phyloP scores from a whole-genome alignment of 2,329 filamentous ascomycete species.

The Tolypocladium pustulatum region DNA sequence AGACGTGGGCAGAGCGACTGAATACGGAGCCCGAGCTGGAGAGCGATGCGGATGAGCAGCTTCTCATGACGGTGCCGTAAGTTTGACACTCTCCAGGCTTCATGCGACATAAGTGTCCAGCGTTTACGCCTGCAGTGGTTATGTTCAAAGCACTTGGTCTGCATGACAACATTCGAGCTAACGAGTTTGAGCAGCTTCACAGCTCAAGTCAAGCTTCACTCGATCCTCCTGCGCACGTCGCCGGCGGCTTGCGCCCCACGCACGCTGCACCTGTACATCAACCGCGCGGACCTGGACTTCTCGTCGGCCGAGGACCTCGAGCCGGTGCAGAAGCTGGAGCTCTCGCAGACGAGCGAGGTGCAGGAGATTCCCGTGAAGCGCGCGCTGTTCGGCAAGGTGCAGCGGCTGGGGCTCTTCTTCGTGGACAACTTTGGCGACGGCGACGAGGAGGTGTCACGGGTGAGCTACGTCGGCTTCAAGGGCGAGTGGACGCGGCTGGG shows the following conservation, averaged over 20 bases:
- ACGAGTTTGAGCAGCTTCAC: conserved; percentile 57
- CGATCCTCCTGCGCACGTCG: conserved; percentile 75
- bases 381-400: conserved; percentile 81
- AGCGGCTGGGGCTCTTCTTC: conserved; percentile 75
- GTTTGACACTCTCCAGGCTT: conserved; percentile 20
- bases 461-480: conserved; percentile 84
- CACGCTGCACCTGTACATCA: conserved; percentile 80
- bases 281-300: conserved; percentile 83
- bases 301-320: conserved; percentile 55
- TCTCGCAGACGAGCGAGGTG: conserved; percentile 68
- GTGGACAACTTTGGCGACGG: conserved; percentile 80
- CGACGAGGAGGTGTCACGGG: conserved; percentile 67
- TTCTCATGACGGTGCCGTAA: conserved; percentile 86
- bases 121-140: neutral
- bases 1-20: conserved; percentile 81
- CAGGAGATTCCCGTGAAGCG: conserved; percentile 83
- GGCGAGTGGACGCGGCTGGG: conserved; percentile 87
- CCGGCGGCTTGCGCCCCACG: conserved; percentile 59
- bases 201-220: conserved; percentile 85
- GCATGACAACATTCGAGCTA: neutral
- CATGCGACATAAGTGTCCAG: neutral
- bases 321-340: conserved; percentile 65
- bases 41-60: conserved; percentile 83
- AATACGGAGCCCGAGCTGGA: conserved; percentile 61
- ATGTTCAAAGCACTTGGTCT: neutral